Percentiles rank a stretch among this genome's conserved stretches.
Evolutionary conservation across 768 basidiomycete genomes (phyloP).

Genomic region (Amanita jacksonii): DNA sequence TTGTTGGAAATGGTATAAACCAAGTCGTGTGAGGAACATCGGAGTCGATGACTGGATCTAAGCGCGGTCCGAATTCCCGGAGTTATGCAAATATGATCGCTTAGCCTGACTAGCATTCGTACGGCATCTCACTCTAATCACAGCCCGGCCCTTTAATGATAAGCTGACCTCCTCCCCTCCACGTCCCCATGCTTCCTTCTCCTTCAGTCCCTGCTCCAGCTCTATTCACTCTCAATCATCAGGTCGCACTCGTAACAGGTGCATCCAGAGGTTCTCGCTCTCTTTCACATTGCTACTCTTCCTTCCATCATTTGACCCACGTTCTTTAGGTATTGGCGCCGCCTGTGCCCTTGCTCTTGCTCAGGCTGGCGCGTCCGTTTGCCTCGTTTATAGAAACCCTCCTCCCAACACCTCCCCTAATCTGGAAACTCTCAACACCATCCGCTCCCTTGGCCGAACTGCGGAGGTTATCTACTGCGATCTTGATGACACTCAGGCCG

Average conservation of each 20-base stretch:
- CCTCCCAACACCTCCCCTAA: conserved; percentile 15
- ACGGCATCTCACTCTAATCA: background rate
- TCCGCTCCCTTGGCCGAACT: conserved; percentile 21
- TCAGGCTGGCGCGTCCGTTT: conserved; percentile 38
- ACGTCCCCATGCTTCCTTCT: conserved; percentile 39
- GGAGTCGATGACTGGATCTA: conserved; percentile 4
- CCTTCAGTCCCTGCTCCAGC: conserved; percentile 37
- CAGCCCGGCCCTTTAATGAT: background rate
- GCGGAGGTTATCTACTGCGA: conserved; percentile 31
- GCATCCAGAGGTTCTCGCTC: conserved; percentile 52
- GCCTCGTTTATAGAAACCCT: conserved; percentile 31
- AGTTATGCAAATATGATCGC: background rate
- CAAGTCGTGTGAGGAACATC: conserved; percentile 8
- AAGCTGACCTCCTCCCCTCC: conserved; percentile 2
- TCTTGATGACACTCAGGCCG: conserved; percentile 29
- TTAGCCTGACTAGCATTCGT: background rate
- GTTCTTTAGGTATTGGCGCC: conserved; percentile 35
- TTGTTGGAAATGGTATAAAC: conserved; percentile 5
- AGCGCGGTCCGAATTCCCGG: conserved; percentile 6
- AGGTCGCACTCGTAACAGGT: conserved; percentile 73
- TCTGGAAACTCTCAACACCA: conserved; percentile 22
- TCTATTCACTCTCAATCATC: conserved; percentile 59
- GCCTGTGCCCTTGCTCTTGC: conserved; percentile 41
- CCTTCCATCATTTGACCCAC: background rate
- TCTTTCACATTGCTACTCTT: background rate